phyloP scores from a whole-genome alignment of 345 rosid genomes.

The Geranium brycei region DNA sequence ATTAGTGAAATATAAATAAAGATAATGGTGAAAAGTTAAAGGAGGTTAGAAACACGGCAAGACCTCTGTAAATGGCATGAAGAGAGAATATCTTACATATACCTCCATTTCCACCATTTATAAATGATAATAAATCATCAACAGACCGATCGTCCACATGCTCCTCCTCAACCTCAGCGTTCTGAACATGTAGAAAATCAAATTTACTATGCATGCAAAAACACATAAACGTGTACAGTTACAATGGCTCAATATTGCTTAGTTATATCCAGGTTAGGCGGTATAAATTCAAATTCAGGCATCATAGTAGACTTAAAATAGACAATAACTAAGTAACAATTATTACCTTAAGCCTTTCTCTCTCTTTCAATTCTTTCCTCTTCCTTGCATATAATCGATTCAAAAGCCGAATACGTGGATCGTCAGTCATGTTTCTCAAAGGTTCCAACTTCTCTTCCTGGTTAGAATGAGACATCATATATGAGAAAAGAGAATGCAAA shows the following conservation, averaged over 20 bases:
- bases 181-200: conserved; percentile 24
- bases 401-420: conserved; percentile 74
- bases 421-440: conserved; percentile 60
- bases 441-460: conserved; percentile 96
- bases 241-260: not conserved
- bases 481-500: not conserved
- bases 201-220: not conserved
- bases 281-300: not conserved
- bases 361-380: conserved; percentile 72
- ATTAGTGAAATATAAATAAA: not conserved
- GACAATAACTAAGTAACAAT: not conserved
- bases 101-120: conserved; percentile 67
- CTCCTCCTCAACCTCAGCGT: conserved; percentile 63
- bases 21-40: not conserved
- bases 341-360: conserved; percentile 59
- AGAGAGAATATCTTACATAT: conserved; percentile 9
- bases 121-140: conserved; percentile 75
- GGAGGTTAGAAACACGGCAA: not conserved
- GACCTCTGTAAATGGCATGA: no score
- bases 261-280: not conserved
- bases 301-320: not conserved
- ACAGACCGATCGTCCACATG: conserved; percentile 71
- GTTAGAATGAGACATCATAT: conserved; percentile 9
- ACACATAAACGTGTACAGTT: conserved; percentile 10
- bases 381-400: conserved; percentile 74